phyloP scores from a whole-genome alignment of 129 eudicot genomes.

The Ambrosia trifida region DNA sequence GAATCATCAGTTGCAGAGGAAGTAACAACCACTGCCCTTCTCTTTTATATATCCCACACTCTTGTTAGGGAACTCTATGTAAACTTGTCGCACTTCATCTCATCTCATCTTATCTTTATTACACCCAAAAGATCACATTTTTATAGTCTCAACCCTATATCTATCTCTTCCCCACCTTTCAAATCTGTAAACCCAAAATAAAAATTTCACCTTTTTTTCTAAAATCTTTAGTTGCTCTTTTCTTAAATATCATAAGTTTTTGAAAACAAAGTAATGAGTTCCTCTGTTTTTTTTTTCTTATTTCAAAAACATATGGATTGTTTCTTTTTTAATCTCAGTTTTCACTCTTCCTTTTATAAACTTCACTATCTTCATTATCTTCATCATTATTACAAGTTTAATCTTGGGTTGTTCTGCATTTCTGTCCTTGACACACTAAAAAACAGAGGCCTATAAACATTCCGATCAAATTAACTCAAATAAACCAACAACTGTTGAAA shows the following conservation, averaged over 20 bases:
- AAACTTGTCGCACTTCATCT: slow-evolving; percentile 23
- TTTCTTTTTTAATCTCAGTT: slow-evolving; percentile 36
- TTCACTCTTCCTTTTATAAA: slow-evolving; percentile 36
- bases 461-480: slow-evolving; percentile 16
- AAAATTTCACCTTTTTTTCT: background rate
- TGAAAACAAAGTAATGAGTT: slow-evolving; percentile 41
- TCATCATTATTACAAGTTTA: slow-evolving; percentile 31
- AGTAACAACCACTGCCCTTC: slow-evolving; percentile 41
- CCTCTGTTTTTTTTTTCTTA: slow-evolving; percentile 29
- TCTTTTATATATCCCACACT: slow-evolving; percentile 26
- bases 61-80: slow-evolving; percentile 31
- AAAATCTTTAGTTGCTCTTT: background rate
- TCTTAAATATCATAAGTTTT: slow-evolving; percentile 9
- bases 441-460: slow-evolving; percentile 19
- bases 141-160: too few species aligned
- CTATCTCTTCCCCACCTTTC: slow-evolving; percentile 17
- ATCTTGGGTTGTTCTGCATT: slow-evolving; percentile 38
- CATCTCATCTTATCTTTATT: too few species aligned
- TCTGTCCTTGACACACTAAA: slow-evolving; percentile 37
- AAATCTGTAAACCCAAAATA: background rate
- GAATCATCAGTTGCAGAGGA: slow-evolving; percentile 74
- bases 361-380: slow-evolving; percentile 28
- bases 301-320: slow-evolving; percentile 42
- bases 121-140: slow-evolving; percentile 11
- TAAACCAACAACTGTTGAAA: background rate